Conservation (phyloP, 2,329 filamentous ascomycete genomes). For the Fusarium ramigenum region DNA sequence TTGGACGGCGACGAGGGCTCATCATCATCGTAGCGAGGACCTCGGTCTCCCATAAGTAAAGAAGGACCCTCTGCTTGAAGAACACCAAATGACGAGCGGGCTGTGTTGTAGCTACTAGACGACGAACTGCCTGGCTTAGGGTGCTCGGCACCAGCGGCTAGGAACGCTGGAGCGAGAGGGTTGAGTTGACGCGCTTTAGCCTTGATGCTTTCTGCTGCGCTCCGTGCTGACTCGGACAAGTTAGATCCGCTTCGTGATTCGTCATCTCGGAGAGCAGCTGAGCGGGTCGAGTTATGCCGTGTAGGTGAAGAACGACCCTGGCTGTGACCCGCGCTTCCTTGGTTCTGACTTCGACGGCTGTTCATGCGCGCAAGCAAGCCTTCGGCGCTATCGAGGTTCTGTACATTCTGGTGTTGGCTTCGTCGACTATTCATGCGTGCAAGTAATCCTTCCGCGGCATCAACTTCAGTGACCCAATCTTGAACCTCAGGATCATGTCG, state of each 20-base stretch:
- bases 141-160: slow-evolving; percentile 40
- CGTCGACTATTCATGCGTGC: slow-evolving; percentile 52
- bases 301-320: slow-evolving; percentile 52
- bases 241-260: slow-evolving; percentile 65
- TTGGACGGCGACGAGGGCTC: slow-evolving; percentile 66
- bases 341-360: slow-evolving; percentile 36
- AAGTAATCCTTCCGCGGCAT: slow-evolving; percentile 63
- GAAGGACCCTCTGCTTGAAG: slow-evolving; percentile 64
- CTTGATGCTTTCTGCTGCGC: slow-evolving; percentile 54
- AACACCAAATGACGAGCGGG: slow-evolving; percentile 60
- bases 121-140: slow-evolving; percentile 53
- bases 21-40: slow-evolving; percentile 48
- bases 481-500: slow-evolving; percentile 62
- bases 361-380: slow-evolving; percentile 59
- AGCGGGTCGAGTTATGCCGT: slow-evolving; percentile 50
- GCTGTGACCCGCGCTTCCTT: slow-evolving; percentile 20
- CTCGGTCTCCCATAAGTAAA: slow-evolving; percentile 52
- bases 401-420: slow-evolving; percentile 23
- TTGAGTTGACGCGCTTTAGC: slow-evolving; percentile 49
- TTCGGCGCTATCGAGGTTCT: slow-evolving; percentile 59
- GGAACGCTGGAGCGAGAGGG: slow-evolving; percentile 44
- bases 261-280: slow-evolving; percentile 52
- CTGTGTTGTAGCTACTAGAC: slow-evolving; percentile 62
- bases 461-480: slow-evolving; percentile 66
- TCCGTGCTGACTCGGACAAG: slow-evolving; percentile 63